Evolutionary conservation across 768 basidiomycete genomes (phyloP), one percentile per base, ranked within the genome.

Genomic region (Tricholoma bakamatsutake): DNA sequence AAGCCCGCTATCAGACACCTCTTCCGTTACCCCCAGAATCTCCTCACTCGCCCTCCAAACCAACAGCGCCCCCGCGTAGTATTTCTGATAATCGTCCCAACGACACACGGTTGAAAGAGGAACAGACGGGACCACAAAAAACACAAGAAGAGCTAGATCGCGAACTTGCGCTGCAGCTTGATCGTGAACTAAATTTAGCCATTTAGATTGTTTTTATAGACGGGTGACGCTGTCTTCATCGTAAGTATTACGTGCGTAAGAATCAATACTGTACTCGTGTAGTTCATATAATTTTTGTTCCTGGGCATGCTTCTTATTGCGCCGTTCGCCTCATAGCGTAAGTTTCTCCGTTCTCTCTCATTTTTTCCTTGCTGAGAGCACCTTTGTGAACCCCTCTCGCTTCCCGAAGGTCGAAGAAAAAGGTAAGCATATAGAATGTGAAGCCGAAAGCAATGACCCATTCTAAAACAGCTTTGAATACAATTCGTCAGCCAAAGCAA

Each of bases 381-480:
- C 81, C 80, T 56, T 72, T 75, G 47, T 68, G 70, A 2, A 78
- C 68, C 50, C 81, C 82, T 61, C 80, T 83, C 4, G 82, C 76
- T 66, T 79, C 75, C 49, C 81, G 73, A n/a, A 89, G 75, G 67
- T 92, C 90, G 66, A 79, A 87, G 59, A 68, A 81, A 70, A 88
- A 91, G 0, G 87, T 85, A 56, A 88, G 72, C 39, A 90, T 70
- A 67, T 87, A 91, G 60, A 88, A 77, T 5, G 84, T 84, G 67
- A 83, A 90, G 7, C 86, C 81, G 53, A 90, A 84, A 3, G 80
- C 78, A 49, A 92, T 87, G 0, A 68, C 63, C 89, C 89, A 92
- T 67, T 92, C 90, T 6, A 91, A 62, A 53, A 90, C 67, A n/a
- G 77, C 87, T 83, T 54, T 5, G 50, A 28, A 52, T 27, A 11